Evolutionary conservation across 345 rosid genomes (phyloP).

Genomic region (Gossypioides kirkii): DNA sequence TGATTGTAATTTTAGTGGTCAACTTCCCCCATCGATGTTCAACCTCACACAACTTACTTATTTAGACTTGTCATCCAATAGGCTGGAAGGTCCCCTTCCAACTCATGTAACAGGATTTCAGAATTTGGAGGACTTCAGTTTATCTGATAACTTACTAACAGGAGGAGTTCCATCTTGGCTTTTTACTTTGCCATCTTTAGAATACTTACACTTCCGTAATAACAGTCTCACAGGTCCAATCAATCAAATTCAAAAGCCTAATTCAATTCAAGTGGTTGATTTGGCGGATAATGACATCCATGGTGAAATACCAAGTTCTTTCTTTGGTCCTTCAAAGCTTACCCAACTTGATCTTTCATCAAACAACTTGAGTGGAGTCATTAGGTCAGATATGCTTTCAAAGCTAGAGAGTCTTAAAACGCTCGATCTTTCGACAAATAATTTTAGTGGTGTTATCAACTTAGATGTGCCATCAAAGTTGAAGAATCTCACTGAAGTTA

Average conservation of each 20-base stretch:
- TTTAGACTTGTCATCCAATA: background rate
- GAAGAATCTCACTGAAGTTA: too few relatives aligned
- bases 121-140: background rate
- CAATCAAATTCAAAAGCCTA: background rate
- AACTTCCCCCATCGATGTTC: slow-evolving; percentile 14
- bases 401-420: background rate
- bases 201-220: fast-evolving
- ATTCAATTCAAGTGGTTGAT: background rate
- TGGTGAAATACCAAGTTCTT: background rate
- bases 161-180: slow-evolving; percentile 21
- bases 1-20: slow-evolving; percentile 16
- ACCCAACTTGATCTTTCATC: background rate
- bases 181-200: slow-evolving; percentile 7
- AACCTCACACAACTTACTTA: background rate
- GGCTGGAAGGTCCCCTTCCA: background rate
- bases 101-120: background rate
- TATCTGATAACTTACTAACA: slow-evolving; percentile 1
- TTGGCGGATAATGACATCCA: background rate
- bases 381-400: background rate
- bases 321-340: background rate
- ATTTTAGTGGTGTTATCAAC: too few relatives aligned
- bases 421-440: background rate
- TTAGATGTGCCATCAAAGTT: too few relatives aligned
- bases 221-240: slow-evolving; percentile 1
- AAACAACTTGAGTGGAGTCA: background rate